A percentile compares a stretch with the other conserved stretches of the same genome.
Evolutionary conservation across 768 basidiomycete genomes (phyloP).

Genomic region (Boletus rubropictus): DNA sequence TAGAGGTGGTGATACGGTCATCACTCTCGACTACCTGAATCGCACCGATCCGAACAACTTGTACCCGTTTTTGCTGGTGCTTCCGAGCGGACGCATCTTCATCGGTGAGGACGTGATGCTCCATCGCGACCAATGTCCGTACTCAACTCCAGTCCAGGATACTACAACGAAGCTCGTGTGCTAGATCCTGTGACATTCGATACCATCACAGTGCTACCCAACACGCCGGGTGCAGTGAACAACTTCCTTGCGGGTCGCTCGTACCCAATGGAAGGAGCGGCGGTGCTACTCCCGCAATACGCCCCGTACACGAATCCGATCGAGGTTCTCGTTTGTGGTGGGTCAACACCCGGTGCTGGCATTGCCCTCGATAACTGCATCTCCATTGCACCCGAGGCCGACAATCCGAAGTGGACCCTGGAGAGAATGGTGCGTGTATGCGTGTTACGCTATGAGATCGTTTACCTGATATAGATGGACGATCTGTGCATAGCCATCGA

Average conservation of each 20-base stretch:
- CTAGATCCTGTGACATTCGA: slow-evolving; percentile 60
- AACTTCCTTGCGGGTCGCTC: slow-evolving; percentile 69
- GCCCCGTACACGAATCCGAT: slow-evolving; percentile 72
- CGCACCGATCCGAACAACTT: slow-evolving; percentile 77
- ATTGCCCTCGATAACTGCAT: slow-evolving; percentile 66
- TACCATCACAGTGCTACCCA: slow-evolving; percentile 56
- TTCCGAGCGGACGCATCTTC: slow-evolving; percentile 67
- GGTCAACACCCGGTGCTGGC: slow-evolving; percentile 53
- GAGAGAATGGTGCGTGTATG: slow-evolving; percentile 66
- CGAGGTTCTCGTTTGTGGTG: slow-evolving; percentile 69
- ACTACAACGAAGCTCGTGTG: slow-evolving; percentile 79
- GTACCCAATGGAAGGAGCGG: slow-evolving; percentile 72
- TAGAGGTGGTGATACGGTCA: slow-evolving; percentile 52
- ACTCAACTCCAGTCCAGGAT: slow-evolving; percentile 37
- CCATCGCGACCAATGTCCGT: neutral
- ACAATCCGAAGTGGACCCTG: slow-evolving; percentile 58
- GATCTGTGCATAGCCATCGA: slow-evolving; percentile 44
- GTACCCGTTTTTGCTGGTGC: slow-evolving; percentile 70
- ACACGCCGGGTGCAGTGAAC: slow-evolving; percentile 69
- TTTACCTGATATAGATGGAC: neutral
- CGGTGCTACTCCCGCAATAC: slow-evolving; percentile 61
- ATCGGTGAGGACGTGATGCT: slow-evolving; percentile 44
- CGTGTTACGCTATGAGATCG: neutral
- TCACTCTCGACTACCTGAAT: slow-evolving; percentile 59
- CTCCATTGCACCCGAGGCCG: slow-evolving; percentile 56